These are phyloP conservation scores for Lactarius trivialis DNA, from an alignment of 768 basidiomycete species.

Conservation along the genomic window DNA sequence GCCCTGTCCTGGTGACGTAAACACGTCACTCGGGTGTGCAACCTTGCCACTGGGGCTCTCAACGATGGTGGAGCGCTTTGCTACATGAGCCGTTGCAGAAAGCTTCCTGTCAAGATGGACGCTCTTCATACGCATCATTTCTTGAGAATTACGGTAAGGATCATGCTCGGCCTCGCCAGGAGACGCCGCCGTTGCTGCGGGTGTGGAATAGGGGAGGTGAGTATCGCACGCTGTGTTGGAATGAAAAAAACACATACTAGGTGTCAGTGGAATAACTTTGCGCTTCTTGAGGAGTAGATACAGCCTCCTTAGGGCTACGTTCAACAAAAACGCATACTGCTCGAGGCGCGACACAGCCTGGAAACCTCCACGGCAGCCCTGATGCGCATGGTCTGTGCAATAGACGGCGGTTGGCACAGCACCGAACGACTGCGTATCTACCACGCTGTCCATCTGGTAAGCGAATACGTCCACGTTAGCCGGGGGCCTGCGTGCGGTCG, in stretches of 20 bases:
- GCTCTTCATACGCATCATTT: conserved; percentile 92
- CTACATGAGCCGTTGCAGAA: conserved; percentile 85
- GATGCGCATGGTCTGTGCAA: conserved; percentile 72
- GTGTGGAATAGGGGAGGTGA: conserved; percentile 22
- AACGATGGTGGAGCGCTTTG: conserved; percentile 91
- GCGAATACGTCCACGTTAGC: conserved; percentile 76
- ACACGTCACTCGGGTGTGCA: conserved; percentile 63
- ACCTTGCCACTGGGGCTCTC: conserved; percentile 89
- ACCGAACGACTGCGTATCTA: conserved; percentile 65
- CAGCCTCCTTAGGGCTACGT: conserved; percentile 87
- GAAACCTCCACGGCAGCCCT: conserved; percentile 68
- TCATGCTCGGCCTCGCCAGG: conserved; percentile 45
- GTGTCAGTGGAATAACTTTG: conserved; percentile 80
- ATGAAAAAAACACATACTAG: conserved; percentile 42
- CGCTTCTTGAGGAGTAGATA: conserved; percentile 83
- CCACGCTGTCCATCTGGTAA: conserved; percentile 64
- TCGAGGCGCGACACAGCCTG: conserved; percentile 89
- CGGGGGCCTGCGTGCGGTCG: conserved; percentile 64
- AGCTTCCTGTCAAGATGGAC: conserved; percentile 93
- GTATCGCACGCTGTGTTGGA: conserved; percentile 17
- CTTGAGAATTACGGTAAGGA: conserved; percentile 79
- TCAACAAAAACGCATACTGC: conserved; percentile 95
- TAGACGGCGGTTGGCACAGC: conserved; percentile 66
- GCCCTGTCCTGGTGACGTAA: conserved; percentile 28
- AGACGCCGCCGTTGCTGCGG: conserved; percentile 28